Percentiles rank a stretch among this genome's conserved stretches.
Conservation (phyloP, 345 rosid genomes). For the Hibiscus tridactylites region DNA sequence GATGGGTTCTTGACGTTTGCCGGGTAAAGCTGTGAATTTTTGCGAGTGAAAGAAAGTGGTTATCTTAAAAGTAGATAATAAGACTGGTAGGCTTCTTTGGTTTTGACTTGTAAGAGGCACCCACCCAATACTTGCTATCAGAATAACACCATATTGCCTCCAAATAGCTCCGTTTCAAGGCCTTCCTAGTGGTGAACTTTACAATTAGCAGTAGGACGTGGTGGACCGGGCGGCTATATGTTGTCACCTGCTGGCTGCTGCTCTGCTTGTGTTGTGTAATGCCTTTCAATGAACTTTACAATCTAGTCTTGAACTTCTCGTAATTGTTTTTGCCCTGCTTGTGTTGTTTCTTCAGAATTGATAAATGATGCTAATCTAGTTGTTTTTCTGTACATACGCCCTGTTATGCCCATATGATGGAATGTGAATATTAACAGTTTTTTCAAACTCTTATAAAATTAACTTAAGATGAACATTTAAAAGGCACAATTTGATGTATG, state of each 20-base stretch:
- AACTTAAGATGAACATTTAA: neutral
- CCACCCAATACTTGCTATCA: no score
- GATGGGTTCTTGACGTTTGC: no score
- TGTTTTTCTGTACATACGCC: neutral
- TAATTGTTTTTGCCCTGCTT: no score
- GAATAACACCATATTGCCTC: no score
- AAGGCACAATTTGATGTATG: neutral
- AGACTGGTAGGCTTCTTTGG: no score
- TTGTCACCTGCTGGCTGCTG: neutral
- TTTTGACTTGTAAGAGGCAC: no score
- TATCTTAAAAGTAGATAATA: no score
- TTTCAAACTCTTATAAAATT: neutral
- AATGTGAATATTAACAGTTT: neutral
- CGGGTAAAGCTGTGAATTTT: no score
- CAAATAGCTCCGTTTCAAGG: neutral
- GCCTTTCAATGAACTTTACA: neutral
- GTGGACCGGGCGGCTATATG: slow-evolving; percentile 5
- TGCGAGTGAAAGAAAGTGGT: no score
- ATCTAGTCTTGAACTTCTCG: neutral
- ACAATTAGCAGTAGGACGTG: slow-evolving; percentile 15
- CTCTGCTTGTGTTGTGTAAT: neutral
- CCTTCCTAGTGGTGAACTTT: neutral
- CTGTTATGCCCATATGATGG: neutral
- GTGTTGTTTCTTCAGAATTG: neutral
- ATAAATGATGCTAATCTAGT: neutral